Base-by-base conservation (phyloP, 2,329 filamentous ascomycete species). In the Colletotrichum graminicola region DNA sequence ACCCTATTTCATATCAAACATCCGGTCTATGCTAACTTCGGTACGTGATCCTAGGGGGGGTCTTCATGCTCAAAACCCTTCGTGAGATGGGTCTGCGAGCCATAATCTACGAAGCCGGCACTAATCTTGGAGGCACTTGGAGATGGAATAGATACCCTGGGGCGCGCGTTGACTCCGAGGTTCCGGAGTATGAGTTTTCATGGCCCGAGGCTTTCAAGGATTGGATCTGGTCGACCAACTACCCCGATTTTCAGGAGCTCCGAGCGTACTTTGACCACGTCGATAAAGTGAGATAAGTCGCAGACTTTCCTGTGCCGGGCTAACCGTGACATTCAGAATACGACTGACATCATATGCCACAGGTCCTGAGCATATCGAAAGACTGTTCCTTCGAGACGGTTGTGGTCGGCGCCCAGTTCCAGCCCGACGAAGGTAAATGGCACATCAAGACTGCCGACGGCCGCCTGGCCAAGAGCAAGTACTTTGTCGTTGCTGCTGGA, bases 221-320 rank as follows among this genome's bases (percentile, higher is more conserved):
- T 4, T 91, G 88, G 88, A 88, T 81, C 45, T 92, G 88, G 86
- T 80, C 81, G 0, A 83, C 78, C 71, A 84, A 85, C 67, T 90
- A 88, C 61, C 87, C 88, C 0, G 83, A 78, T 14, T 86, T 84
- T 32, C 73, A 82, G 32, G 86, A 91, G 55, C 80, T 91, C 1
- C 82, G 86, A 16, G 76, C 77, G 5, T 91, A 91, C 77, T 91
- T 91, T 75, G 84, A 89, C 21, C 86, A 89, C 61, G 84, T 89
- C 23, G 89, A 90, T 65, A 86, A 86, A 67, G 67, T 70, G n/a
- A 21, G 39, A n/a, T 21, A 2, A 21, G 6, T 2, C 18, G 8
- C 23, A 26, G 21, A 11, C 18, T 16, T 16, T 26, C 11, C 8
- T 45, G 11, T 23, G 5, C 21, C 10, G 11, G 21, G 10, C 5